Evolutionary conservation across 1,284 basidiomycete genomes (phyloP), one percentile per base, ranked within the genome.

Genomic region (Apiotrichum mycotoxinovorans): DNA sequence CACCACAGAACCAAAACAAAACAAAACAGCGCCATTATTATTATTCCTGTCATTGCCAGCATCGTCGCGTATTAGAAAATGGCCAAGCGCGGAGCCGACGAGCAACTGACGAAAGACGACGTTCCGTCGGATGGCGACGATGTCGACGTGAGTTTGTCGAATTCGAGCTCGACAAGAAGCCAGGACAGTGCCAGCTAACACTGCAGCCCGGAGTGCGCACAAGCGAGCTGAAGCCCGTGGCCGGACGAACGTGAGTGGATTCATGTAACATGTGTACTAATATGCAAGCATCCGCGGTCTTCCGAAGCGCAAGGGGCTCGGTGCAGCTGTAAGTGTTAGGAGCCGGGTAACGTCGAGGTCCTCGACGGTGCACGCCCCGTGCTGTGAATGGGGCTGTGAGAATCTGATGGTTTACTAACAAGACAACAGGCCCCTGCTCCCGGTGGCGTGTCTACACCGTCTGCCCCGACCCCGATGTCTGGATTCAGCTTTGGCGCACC

Each of bases 51-150:
- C n/a, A n/a, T n/a, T n/a, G n/a, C n/a, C n/a, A n/a, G n/a, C n/a
- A n/a, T n/a, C n/a, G n/a, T n/a, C n/a, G n/a, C n/a, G n/a, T n/a
- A n/a, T 26, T 26, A 30, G 37, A 61, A 34, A 9, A 78, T 78
- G 76, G 74, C 65, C 81, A 91, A 90, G 77, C 83, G 88, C 70
- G 82, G 80, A 54, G 89, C 88, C 66, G 87, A 89, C 49, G 83
- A 79, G 59, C 86, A 91, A 66, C 69, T 88, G 37, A 80, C 82
- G 15, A 88, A 84, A 68, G 87, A 87, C 58, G 81, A 79, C 33
- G 58, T 79, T 14, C 62, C 66, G 15, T 61, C 60, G 34, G 66
- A 64, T 45, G 66, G 63, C 9, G 79, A 78, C 23, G 80, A 79
- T 7, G 78, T 79, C 35, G 79, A 80, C 42, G 47, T 60, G 70